Conservation (phyloP, 345 rosid genomes). For the Eutrema yunnanense region DNA sequence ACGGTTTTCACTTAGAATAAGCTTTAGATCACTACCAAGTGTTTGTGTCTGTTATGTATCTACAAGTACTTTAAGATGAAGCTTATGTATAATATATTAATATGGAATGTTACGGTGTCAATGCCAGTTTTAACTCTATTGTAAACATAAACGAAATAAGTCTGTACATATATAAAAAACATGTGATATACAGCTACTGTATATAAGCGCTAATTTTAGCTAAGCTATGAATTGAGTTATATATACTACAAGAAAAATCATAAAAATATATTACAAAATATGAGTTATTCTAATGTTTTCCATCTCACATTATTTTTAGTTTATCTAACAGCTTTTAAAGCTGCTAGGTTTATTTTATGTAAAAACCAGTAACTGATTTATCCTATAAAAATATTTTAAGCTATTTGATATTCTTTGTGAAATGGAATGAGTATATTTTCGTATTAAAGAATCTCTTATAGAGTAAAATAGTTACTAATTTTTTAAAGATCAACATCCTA, state of each 20-base stretch:
- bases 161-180: neutral
- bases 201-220: neutral
- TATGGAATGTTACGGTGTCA: neutral
- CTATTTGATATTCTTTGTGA: too few relatives aligned
- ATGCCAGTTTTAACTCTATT: neutral
- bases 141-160: neutral
- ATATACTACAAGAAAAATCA: neutral
- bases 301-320: neutral
- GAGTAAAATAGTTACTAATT: too few relatives aligned
- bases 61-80: conserved; percentile 3
- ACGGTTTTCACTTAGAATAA: conserved; percentile 8
- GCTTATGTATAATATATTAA: conserved; percentile 5
- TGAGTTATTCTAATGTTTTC: neutral
- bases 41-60: conserved; percentile 24
- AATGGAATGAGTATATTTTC: too few relatives aligned
- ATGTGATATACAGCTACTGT: neutral
- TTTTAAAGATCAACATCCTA: too few relatives aligned
- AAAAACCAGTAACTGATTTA: too few relatives aligned
- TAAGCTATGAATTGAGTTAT: neutral
- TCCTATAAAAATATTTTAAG: too few relatives aligned
- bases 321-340: too few relatives aligned
- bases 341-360: too few relatives aligned
- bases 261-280: neutral
- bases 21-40: conserved; percentile 24
- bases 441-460: too few relatives aligned